These are phyloP conservation scores for Neospora caninum DNA, from an alignment of 169 alveolate genomes.

Conservation along the genomic window DNA sequence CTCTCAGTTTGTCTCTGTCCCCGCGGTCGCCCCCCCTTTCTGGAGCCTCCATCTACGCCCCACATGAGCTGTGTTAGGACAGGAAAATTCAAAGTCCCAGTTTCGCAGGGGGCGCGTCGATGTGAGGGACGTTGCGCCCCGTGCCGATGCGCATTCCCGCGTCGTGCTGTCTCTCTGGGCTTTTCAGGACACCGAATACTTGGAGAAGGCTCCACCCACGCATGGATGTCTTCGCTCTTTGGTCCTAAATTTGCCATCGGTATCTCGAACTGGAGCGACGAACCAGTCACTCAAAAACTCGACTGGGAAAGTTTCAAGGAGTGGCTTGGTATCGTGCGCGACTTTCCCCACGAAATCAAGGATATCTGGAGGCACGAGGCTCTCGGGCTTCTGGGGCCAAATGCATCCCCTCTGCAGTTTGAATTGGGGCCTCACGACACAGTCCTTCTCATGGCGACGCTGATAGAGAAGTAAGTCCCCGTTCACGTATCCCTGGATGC, in stretches of 20 bases:
- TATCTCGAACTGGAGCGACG: not conserved
- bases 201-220: not conserved
- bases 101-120: no score
- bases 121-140: no score
- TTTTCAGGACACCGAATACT: not conserved
- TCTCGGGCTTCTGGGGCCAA: not conserved
- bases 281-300: not conserved
- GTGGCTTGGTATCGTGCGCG: not conserved
- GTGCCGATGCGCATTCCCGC: no score
- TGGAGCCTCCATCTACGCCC: no score
- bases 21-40: no score
- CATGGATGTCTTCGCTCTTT: not conserved
- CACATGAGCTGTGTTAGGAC: no score
- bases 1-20: no score
- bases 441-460: not conserved
- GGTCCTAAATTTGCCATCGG: not conserved
- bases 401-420: not conserved
- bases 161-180: not conserved
- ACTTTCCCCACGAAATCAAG: not conserved
- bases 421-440: not conserved
- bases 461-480: not conserved
- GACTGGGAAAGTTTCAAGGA: not conserved
- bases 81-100: no score
- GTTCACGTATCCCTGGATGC: no score
- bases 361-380: not conserved